Base-by-base conservation (phyloP, 225 moss, liverwort and hornwort genomes). In the Lunularia cruciata region DNA sequence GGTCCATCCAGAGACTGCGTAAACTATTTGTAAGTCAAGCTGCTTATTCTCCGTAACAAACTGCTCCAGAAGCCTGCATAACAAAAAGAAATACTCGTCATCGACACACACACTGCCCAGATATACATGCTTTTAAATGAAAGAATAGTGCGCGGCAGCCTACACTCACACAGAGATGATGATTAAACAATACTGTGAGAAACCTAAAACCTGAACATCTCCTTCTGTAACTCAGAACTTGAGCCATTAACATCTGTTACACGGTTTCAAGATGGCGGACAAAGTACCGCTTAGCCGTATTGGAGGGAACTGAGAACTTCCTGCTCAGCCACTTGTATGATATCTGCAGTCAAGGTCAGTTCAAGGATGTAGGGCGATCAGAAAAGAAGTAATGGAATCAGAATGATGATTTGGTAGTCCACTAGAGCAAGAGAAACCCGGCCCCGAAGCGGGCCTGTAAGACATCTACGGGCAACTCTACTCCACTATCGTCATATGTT, bases 261-360 rank as follows among this genome's bases (percentile, higher is more conserved):
- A 23, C 5, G 25, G 12, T 34, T 8, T 16, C 10, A 8, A 6
- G 18, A 3, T 2, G 33, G 0, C 22, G 6, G 23, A 4, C 36
- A 58, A 58, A 35, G 19, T 80, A 98, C 96, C 96, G 86, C 82
- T 92, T 98, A 48, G 96, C 90, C 69, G 82, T 71, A 74, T 91
- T 91, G 37, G 96, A 92, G 20, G 92, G 79, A 47, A 98, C 73
- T 12, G 83, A 90, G 68, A 90, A 98, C 42, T 84, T 87, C 70
- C 92, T 84, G 75, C 96, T 92, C 75, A 98, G 81, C 96, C 92
- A 98, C 76, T 98, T 98, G 68, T 92, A 98, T 34, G 92, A 98
- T 28, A 98, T 89, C 96, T 96, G 90, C 80, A 55, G 51, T 46
- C 60, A 47, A 22, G 11, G 25, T 12, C n/a, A 30, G 31, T n/a